These are phyloP conservation scores for Pseudogymnoascus sp. DNA, from an alignment of 2,329 filamentous ascomycete genomes.

Conservation along the genomic window DNA sequence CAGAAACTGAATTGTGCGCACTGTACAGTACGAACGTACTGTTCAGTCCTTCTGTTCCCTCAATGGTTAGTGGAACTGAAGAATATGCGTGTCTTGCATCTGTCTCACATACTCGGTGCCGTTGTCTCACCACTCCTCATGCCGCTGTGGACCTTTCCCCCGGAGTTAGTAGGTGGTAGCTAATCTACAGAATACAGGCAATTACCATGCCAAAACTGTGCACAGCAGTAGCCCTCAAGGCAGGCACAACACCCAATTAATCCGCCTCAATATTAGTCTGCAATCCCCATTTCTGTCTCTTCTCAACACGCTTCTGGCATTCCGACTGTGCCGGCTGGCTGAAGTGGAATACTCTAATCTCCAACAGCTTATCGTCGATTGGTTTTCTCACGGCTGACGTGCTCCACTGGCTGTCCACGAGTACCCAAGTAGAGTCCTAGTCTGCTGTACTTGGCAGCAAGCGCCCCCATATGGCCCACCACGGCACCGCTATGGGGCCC, in stretches of 20 bases:
- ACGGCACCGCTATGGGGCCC: slow-evolving; percentile 1
- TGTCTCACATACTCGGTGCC: slow-evolving; percentile 3
- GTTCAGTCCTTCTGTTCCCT: background rate
- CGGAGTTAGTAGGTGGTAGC: background rate
- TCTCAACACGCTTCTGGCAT: background rate
- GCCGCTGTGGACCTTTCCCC: background rate
- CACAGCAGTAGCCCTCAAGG: background rate
- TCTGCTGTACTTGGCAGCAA: background rate
- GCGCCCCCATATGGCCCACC: background rate
- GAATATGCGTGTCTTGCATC: slow-evolving; percentile 1
- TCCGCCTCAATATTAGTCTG: background rate
- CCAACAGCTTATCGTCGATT: background rate
- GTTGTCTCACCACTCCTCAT: background rate
- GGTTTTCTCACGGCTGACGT: background rate
- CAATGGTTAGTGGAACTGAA: background rate
- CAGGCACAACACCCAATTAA: background rate
- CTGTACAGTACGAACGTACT: too few species aligned
- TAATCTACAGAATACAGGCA: background rate
- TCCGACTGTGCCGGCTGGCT: background rate
- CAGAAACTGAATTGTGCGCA: too few species aligned
- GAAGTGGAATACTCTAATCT: background rate
- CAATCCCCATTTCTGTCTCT: background rate
- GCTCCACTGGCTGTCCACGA: background rate
- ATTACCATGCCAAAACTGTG: background rate
- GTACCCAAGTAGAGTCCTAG: background rate